Evolutionary conservation across 2,329 filamentous ascomycete species (phyloP), one percentile per base, ranked within the genome.

Genomic region (Neopestalotiopsis sp.): DNA sequence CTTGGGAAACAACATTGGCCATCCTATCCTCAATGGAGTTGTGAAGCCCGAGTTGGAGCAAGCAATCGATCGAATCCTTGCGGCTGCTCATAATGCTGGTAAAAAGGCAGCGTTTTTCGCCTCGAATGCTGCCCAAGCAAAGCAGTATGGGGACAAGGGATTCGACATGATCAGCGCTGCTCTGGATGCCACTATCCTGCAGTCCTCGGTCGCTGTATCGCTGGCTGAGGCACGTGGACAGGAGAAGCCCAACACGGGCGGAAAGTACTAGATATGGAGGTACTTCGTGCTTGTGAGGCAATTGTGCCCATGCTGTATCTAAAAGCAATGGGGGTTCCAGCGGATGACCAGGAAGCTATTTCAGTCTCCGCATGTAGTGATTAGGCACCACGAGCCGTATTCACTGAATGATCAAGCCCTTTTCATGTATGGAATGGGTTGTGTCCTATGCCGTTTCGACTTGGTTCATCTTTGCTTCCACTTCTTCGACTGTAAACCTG

Each of bases 391-490:
- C 10, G 34, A 38, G 10, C 34, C 5, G 30, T 9, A 61, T 13
- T 3, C 20, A 42, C 20, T 24, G 45, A 20, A 10, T 38, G 30
- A 40, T 59, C 17, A 34, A 34, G 13, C 13, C 17, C 13, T 49
- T 40, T 24, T 10, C 20, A 7, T 12, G 9, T 20, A 12, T 24
- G 40, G 9, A 61, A 12, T 24, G 38, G 17, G 13, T 61, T 28
- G 30, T 72, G 28, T 40, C 17, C n/a, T 40, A 34, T 24, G 70
- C 57, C 69, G 76, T 78, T 68, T 77, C 78, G 20, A 86, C 86
- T 49, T 85, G 80, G 74, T 94, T 88, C 91, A 95, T 94, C 77
- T 90, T 88, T 20, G 83, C 85, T 70, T 88, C 83, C 2, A 95
- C 88, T 69, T 94, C 87, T 4, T 89, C 87, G 32, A 86, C 81